phyloP scores from a whole-genome alignment of 2,329 filamentous ascomycete species.

The Fusarium tricinctum region DNA sequence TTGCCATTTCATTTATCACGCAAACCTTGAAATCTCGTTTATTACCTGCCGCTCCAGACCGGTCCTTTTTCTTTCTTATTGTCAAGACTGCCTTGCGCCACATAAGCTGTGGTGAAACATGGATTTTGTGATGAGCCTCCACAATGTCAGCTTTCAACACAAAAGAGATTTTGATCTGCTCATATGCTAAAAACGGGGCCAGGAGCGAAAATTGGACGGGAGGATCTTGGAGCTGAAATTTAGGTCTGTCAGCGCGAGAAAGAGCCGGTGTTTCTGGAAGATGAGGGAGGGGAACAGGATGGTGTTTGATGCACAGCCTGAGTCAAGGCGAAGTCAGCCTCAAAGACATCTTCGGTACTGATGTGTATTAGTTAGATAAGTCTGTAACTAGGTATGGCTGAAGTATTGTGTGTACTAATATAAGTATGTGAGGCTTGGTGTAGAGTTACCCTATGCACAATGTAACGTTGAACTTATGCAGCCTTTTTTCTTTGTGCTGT shows the following conservation, averaged over 20 bases:
- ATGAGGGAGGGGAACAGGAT: conserved; percentile 2
- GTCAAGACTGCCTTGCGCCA: conserved; percentile 2
- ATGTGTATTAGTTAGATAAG: neutral
- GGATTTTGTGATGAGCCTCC: neutral
- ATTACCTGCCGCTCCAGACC: conserved; percentile 12
- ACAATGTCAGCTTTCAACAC: conserved; percentile 6
- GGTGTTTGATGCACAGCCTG: neutral
- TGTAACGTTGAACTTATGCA: conserved; percentile 25
- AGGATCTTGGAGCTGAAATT: too few relatives aligned
- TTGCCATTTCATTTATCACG: neutral
- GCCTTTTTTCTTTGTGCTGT: conserved; percentile 2
- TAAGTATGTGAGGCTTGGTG: neutral
- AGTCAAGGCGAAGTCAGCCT: neutral
- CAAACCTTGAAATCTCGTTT: neutral
- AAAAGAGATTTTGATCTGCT: neutral
- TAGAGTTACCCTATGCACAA: neutral
- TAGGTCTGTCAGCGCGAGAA: neutral
- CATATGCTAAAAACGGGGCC: conserved; percentile 38
- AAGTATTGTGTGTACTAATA: neutral
- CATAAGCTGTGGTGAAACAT: conserved; percentile 1
- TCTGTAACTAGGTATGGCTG: neutral
- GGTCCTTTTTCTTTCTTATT: conserved; percentile 6
- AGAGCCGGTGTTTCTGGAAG: conserved; percentile 18
- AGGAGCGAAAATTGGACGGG: neutral
- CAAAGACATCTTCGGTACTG: neutral